A percentile compares a stretch with the other conserved stretches of the same genome.
Conservation (phyloP, 2,329 filamentous ascomycete species). For the Bipolaris oryzae region DNA sequence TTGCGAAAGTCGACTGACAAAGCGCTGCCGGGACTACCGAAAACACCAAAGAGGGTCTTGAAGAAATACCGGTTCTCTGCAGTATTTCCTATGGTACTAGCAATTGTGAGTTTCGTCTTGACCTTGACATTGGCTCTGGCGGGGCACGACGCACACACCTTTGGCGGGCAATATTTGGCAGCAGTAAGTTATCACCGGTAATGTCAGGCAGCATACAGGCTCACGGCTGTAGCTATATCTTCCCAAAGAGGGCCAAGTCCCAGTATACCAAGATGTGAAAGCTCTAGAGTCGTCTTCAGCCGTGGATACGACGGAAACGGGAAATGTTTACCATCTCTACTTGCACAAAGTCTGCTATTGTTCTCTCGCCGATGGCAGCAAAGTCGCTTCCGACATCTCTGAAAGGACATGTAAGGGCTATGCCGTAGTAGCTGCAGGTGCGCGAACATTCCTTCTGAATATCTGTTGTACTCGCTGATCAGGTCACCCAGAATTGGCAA, state of each 20-base stretch:
- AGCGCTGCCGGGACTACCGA: conserved; percentile 25
- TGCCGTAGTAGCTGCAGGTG: background rate
- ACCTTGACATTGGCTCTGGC: conserved; percentile 26
- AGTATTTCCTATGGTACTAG: conserved; percentile 18
- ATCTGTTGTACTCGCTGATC: background rate
- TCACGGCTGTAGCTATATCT: conserved; percentile 4
- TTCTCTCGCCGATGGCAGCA: background rate
- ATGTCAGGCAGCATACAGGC: background rate
- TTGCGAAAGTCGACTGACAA: conserved; percentile 26
- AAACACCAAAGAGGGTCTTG: conserved; percentile 27
- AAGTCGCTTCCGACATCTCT: background rate
- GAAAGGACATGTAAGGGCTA: conserved; percentile 2
- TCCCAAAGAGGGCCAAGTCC: background rate
- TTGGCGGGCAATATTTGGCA: conserved; percentile 27
- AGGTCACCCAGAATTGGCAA: background rate
- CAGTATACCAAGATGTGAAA: background rate
- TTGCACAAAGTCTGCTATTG: conserved; percentile 1
- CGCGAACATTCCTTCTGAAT: background rate
- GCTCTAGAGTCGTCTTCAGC: background rate
- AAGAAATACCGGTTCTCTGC: conserved; percentile 31
- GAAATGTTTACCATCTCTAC: conserved; percentile 8
- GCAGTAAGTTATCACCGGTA: conserved; percentile 18
- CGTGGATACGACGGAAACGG: background rate
- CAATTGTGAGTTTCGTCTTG: conserved; percentile 23
- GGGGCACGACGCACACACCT: conserved; percentile 15